Conservation (phyloP, 2,329 filamentous ascomycete genomes). For the Fusarium albosuccineum region DNA sequence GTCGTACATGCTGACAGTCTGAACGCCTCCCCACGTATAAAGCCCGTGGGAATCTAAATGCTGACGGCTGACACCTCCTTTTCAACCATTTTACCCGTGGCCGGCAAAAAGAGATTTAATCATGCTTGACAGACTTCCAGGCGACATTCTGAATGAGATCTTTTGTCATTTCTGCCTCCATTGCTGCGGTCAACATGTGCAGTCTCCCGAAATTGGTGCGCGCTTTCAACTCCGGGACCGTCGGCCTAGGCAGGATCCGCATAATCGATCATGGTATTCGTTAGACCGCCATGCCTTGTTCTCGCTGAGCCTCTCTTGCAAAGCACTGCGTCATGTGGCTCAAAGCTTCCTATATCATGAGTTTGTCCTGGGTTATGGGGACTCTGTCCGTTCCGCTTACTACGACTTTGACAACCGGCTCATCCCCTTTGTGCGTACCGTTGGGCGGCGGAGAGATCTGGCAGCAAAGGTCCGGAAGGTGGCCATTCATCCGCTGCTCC, state of each 20-base stretch:
- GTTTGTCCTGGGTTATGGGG: background rate
- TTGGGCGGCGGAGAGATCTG: background rate
- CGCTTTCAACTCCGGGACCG: background rate
- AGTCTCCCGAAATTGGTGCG: background rate
- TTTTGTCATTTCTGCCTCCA: background rate
- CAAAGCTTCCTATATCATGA: background rate
- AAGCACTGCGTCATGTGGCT: background rate
- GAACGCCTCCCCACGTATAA: too few relatives aligned
- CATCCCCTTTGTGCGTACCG: background rate
- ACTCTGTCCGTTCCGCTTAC: too few relatives aligned
- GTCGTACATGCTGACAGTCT: too few relatives aligned
- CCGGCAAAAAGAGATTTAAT: background rate
- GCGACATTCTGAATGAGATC: background rate
- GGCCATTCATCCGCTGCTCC: background rate
- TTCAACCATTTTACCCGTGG: background rate
- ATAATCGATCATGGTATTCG: background rate
- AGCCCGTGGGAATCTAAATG: too few relatives aligned
- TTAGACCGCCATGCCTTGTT: background rate
- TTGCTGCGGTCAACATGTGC: background rate
- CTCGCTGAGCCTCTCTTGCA: background rate
- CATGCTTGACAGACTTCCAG: background rate
- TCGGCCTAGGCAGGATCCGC: background rate
- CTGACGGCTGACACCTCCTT: background rate
- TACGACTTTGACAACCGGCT: background rate
- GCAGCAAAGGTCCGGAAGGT: background rate